Percentiles rank a stretch among this genome's conserved stretches.
Evolutionary conservation across 352 stramenopile species (phyloP).

Genomic region (Sclerospora graminicola): DNA sequence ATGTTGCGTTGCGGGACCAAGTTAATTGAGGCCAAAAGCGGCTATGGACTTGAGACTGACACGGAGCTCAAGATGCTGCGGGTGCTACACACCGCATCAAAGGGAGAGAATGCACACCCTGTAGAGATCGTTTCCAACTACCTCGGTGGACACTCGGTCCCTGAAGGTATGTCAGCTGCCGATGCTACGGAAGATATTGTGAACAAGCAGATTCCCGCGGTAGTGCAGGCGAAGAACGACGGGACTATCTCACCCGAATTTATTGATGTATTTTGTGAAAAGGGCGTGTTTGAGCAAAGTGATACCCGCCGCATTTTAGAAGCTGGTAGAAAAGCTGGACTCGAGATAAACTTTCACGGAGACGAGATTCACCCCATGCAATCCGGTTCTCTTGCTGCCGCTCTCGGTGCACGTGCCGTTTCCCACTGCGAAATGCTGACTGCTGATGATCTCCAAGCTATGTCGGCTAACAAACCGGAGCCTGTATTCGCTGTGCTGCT

Average conservation of each 20-base stretch:
- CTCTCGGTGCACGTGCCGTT: slow-evolving; percentile 51
- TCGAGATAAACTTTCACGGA: slow-evolving; percentile 81
- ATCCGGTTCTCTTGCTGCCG: slow-evolving; percentile 49
- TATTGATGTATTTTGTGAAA: slow-evolving; percentile 84
- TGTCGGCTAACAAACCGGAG: slow-evolving; percentile 38
- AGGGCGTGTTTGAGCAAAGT: slow-evolving; percentile 73
- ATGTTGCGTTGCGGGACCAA: slow-evolving; percentile 72
- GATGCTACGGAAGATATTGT: slow-evolving; percentile 63
- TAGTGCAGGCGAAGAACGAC: slow-evolving; percentile 55
- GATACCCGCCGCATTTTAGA: slow-evolving; percentile 67
- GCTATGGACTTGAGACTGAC: slow-evolving; percentile 73
- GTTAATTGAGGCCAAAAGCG: slow-evolving; percentile 73
- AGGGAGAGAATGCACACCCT: slow-evolving; percentile 29
- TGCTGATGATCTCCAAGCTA: slow-evolving; percentile 49
- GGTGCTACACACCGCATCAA: slow-evolving; percentile 45
- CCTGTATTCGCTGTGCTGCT: slow-evolving; percentile 68
- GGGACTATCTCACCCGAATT: slow-evolving; percentile 70
- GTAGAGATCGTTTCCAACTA: slow-evolving; percentile 78
- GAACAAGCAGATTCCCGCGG: slow-evolving; percentile 56
- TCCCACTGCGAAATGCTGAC: slow-evolving; percentile 75
- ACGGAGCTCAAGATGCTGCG: slow-evolving; percentile 81
- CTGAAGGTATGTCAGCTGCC: slow-evolving; percentile 53
- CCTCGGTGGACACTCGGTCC: slow-evolving; percentile 66
- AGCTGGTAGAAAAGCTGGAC: slow-evolving; percentile 43
- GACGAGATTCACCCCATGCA: slow-evolving; percentile 69